These are phyloP conservation scores for Aspergillus sp. DNA, from an alignment of 2,329 filamentous ascomycete genomes.

Conservation along the genomic window DNA sequence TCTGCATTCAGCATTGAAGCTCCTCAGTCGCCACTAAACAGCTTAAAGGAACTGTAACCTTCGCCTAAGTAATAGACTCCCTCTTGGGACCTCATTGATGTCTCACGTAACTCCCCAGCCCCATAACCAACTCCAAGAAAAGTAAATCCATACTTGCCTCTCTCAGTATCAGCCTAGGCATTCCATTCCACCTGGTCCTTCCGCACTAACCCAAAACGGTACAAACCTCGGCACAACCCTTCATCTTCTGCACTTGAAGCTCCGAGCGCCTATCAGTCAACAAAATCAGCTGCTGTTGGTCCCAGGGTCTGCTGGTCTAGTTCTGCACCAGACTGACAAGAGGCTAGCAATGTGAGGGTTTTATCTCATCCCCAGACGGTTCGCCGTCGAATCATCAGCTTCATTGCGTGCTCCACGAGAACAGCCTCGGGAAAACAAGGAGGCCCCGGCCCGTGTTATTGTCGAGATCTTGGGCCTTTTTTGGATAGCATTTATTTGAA, in stretches of 20 bases:
- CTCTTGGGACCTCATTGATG: too few relatives aligned
- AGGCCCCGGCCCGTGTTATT: slow-evolving; percentile 14
- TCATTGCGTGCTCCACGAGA: slow-evolving; percentile 21
- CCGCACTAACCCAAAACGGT: neutral
- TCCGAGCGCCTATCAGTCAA: neutral
- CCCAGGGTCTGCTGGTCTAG: neutral
- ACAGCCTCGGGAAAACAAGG: slow-evolving; percentile 32
- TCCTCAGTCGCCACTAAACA: neutral
- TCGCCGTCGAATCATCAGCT: slow-evolving; percentile 5
- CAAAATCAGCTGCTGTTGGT: neutral
- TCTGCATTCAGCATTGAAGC: neutral
- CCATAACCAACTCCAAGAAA: neutral
- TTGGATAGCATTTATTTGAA: too few relatives aligned
- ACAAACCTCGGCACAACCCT: slow-evolving; percentile 10
- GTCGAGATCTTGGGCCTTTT: neutral
- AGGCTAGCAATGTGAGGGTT: neutral
- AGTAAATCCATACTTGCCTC: neutral
- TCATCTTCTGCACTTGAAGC: slow-evolving; percentile 8
- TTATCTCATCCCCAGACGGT: neutral
- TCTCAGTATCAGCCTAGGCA: slow-evolving; percentile 1
- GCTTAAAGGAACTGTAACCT: neutral
- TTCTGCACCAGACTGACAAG: too few relatives aligned
- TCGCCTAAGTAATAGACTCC: neutral
- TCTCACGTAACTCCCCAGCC: neutral
- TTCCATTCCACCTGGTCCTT: neutral